These are phyloP conservation scores for Phytopythium cucurbitacearum DNA, from an alignment of 352 stramenopile species.

Conservation along the genomic window DNA sequence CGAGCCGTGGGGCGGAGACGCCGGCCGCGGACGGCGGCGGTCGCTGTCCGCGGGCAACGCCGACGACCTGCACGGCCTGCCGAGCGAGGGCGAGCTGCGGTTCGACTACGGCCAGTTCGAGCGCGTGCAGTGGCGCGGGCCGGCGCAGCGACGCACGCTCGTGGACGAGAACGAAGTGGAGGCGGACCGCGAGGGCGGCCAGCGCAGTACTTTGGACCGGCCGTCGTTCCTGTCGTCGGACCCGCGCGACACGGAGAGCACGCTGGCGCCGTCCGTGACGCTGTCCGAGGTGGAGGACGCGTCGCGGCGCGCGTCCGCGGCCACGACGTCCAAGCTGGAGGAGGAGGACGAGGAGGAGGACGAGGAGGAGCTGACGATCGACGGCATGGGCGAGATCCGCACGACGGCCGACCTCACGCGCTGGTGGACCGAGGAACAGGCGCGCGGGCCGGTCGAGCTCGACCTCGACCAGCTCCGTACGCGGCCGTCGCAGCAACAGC, in stretches of 20 bases:
- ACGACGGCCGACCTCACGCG: conserved; percentile 40
- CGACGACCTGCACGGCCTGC: conserved; percentile 1
- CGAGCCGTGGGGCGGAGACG: no score
- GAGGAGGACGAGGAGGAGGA: conserved; percentile 30
- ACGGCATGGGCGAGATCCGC: conserved; percentile 30
- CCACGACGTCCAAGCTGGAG: conserved; percentile 18
- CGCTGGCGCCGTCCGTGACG: conserved; percentile 19
- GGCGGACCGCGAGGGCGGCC: conserved; percentile 14
- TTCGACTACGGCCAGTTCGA: conserved; percentile 5
- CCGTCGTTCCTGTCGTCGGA: conserved; percentile 36
- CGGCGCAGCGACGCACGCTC: conserved; percentile 4
- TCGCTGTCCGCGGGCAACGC: conserved; percentile 18
- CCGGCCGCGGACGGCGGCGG: conserved; percentile 6
- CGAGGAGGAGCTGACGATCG: conserved; percentile 44
- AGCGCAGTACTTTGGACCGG: conserved; percentile 7
- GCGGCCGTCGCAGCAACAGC: conserved; percentile 8
- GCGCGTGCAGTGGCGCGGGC: conserved; percentile 4
- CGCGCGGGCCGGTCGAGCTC: conserved; percentile 5
- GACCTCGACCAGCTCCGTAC: conserved; percentile 12
- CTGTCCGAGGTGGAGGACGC: conserved; percentile 19
- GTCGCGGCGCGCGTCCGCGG: conserved; percentile 12
- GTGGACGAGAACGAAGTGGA: conserved; percentile 6
- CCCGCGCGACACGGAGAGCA: conserved; percentile 16
- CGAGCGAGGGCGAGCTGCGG: not conserved
- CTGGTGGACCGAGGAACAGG: conserved; percentile 35